Evolutionary conservation across 306 rosid genomes (phyloP), one percentile per base, ranked within the genome.

Genomic region (Fagus sylvatica): DNA sequence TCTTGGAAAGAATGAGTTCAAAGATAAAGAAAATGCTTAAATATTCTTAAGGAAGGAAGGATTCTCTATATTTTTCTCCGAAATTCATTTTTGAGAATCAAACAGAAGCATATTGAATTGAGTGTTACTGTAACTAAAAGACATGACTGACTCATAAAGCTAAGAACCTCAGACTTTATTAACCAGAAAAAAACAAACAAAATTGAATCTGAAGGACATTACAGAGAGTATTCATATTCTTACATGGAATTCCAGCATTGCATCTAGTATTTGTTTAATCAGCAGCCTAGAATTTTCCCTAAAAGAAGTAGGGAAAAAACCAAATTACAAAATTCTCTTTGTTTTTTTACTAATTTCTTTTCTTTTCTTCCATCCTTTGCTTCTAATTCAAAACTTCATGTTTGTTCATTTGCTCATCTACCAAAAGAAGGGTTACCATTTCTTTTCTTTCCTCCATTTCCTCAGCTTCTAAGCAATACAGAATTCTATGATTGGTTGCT

Each of bases 101-200:
- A 71, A 81, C 60, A 79, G 36, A 77, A 71, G 76, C 85, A 85
- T 74, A 80, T 88, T 87, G 78, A 78, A 71, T 33, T 84, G 72
- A 37, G 73, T 82, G 69, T 75, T 80, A 79, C 72, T 62, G 81
- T 85, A 85, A 76, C 76, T 72, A 83, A 76, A 88, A 33, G 87
- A 84, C 92, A 89, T 70, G 53, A 73, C 93, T 87, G 95, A 90
- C 88, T 88, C 89, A 78, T 85, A 88, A 91, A 78, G 89, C 75
- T 84, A 80, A 79, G 96, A 92, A 92, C 88, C 85, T 79, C 40
- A 48, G 74, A 62, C 72, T 82, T 88, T 77, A 66, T 66, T 73
- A 73, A 79, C 54, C 54, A 76, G 80, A 54, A 76, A 83, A 80
- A 65, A 72, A 77, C 77, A 76, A 79, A 76, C 28, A 41, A 62